phyloP scores from a whole-genome alignment of 2,329 filamentous ascomycete species.

The Biscogniauxia marginata region DNA sequence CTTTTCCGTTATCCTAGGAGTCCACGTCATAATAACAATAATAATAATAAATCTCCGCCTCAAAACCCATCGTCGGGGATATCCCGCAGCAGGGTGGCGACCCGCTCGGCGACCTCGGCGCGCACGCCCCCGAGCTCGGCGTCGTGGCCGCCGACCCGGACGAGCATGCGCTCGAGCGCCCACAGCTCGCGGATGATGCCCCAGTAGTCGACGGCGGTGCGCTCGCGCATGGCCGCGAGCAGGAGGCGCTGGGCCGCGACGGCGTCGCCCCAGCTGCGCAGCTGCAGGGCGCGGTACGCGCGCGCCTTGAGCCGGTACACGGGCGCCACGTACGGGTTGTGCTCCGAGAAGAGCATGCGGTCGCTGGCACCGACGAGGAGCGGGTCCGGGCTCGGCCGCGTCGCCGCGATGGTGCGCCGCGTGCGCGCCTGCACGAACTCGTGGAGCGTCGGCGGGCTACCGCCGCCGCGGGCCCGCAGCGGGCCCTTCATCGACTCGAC shows the following conservation, averaged over 20 bases:
- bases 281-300: not conserved
- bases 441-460: not conserved
- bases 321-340: not conserved
- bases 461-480: not conserved
- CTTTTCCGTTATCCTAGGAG: no score
- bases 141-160: not conserved
- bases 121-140: not conserved
- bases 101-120: not conserved
- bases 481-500: conserved; percentile 1
- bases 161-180: conserved; percentile 3
- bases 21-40: no score
- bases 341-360: not conserved
- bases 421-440: conserved; percentile 1
- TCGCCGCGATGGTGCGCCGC: not conserved
- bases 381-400: not conserved
- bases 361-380: conserved; percentile 1
- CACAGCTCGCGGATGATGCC: conserved; percentile 9
- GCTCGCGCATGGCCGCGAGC: not conserved
- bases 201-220: not conserved
- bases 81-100: not conserved
- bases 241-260: not conserved
- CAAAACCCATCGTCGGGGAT: conserved; percentile 6
- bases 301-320: not conserved
- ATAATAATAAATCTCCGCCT: not conserved
- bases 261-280: not conserved